phyloP scores from a whole-genome alignment of 2,329 filamentous ascomycete species.

The Phaeosphaeria sp. region DNA sequence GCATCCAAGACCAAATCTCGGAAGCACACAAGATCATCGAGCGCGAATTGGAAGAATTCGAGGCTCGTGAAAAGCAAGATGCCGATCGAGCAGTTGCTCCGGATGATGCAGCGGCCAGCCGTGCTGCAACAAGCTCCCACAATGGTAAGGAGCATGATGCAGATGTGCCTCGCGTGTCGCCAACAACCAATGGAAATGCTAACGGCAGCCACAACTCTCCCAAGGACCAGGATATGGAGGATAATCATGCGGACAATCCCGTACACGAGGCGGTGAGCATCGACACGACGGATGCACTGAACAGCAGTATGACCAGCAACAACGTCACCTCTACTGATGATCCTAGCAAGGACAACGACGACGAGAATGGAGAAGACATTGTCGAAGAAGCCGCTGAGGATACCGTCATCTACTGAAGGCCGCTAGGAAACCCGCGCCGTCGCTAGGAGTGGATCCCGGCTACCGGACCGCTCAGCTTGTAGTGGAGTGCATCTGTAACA shows the following conservation, averaged over 20 bases:
- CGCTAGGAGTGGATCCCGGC: background rate
- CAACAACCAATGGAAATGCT: conserved; percentile 32
- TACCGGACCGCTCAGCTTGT: background rate
- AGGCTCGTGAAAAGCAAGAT: conserved; percentile 49
- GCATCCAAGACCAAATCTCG: conserved; percentile 73
- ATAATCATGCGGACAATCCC: conserved; percentile 28
- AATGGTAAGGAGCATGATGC: conserved; percentile 34
- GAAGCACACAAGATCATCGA: conserved; percentile 69
- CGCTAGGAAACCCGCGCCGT: conserved; percentile 5
- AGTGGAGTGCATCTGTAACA: background rate
- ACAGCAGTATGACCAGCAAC: conserved; percentile 21
- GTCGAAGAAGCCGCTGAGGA: conserved; percentile 83
- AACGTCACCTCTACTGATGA: conserved; percentile 40
- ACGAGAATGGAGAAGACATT: conserved; percentile 78
- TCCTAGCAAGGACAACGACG: conserved; percentile 58
- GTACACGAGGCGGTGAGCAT: conserved; percentile 25
- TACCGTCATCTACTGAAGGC: conserved; percentile 81
- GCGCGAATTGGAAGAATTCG: conserved; percentile 70
- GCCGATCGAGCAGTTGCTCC: conserved; percentile 24
- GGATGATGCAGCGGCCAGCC: conserved; percentile 13
- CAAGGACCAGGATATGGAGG: conserved; percentile 33
- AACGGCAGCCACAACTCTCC: conserved; percentile 28
- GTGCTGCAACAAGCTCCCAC: conserved; percentile 22
- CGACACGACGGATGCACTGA: conserved; percentile 24
- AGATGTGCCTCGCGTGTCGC: conserved; percentile 23